Base-by-base conservation (phyloP, 2,329 filamentous ascomycete species). In the Paecilomyces dactylethromorphus region DNA sequence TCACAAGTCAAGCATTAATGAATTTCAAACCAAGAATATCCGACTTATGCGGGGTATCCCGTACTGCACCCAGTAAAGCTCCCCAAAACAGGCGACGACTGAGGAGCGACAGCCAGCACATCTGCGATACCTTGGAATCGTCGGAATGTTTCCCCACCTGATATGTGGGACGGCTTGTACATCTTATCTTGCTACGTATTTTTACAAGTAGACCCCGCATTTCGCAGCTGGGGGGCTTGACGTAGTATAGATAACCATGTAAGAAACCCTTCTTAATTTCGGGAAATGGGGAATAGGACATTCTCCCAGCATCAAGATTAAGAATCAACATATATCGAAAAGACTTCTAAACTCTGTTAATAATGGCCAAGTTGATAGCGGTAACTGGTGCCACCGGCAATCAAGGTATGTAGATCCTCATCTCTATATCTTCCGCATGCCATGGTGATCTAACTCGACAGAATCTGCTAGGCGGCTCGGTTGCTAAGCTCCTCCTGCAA, bases 401-500 rank as follows among this genome's bases (percentile, higher is more conserved):
- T 21, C 50, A 52, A 52, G 50, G 50, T 52, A 29, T 18, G 39
- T 18, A 5, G 35, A 18, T 6, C 1, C 8, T 18, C 10, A n/a
- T 39, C 33, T 39, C 33, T 15, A 39, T 39, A 39, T 7, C 13
- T 39, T n/a, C 35, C 35, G 35, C 35, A 15, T 13, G 35, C 39
- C 39, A 21, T n/a, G 13, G n/a, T 10, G 21, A 24, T 52, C 50
- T 52, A 52, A 24, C 26, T 24, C 11, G 22, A 13, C 13, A 52
- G 22, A 15, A 52, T 26, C 5, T 10, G 12, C 22, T 29, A 65
- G 64, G 64, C 22, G 64, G 64, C 22, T 62, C 65, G 13, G 65
- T 66, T 12, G 64, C 63, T 12, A 64, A 61, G 54, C 35, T 61
- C 21, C 60, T 66, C 8, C 59, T 66, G 4, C 61, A 65, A 45